A percentile compares a stretch with the other conserved stretches of the same genome.
These are phyloP conservation scores for Alloteropsis semialata DNA, from an alignment of 176 grass and related monocot species.

Conservation along the genomic window DNA sequence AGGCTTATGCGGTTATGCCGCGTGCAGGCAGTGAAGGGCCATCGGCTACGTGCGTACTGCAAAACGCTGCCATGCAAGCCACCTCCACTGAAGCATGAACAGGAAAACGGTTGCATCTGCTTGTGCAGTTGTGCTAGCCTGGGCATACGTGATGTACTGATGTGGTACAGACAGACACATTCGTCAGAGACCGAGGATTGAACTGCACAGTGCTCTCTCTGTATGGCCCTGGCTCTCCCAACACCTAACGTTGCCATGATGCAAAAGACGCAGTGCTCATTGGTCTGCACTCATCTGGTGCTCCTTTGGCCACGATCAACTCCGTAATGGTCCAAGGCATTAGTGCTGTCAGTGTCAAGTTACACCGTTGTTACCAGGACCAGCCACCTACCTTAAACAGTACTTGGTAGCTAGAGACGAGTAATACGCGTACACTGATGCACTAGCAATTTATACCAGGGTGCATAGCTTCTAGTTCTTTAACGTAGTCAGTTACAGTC, in stretches of 20 bases:
- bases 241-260: background rate
- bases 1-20: background rate
- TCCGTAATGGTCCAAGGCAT: background rate
- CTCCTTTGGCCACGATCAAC: background rate
- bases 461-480: background rate
- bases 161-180: background rate
- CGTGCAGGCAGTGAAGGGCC: background rate
- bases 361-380: conserved; percentile 8
- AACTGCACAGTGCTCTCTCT: background rate
- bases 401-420: background rate
- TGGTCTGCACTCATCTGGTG: background rate
- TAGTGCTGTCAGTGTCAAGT: background rate
- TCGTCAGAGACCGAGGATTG: background rate
- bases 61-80: background rate
- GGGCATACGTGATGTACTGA: background rate
- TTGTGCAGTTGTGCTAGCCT: no score
- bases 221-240: background rate
- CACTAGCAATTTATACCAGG: background rate
- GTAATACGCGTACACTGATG: background rate
- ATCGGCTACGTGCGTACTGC: background rate
- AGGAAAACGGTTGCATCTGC: background rate
- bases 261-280: background rate
- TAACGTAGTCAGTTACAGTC: background rate
- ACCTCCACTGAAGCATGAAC: background rate
- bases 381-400: conserved; percentile 14